Base-by-base conservation (phyloP, 305 asterid species). In the Striga hermonthica region DNA sequence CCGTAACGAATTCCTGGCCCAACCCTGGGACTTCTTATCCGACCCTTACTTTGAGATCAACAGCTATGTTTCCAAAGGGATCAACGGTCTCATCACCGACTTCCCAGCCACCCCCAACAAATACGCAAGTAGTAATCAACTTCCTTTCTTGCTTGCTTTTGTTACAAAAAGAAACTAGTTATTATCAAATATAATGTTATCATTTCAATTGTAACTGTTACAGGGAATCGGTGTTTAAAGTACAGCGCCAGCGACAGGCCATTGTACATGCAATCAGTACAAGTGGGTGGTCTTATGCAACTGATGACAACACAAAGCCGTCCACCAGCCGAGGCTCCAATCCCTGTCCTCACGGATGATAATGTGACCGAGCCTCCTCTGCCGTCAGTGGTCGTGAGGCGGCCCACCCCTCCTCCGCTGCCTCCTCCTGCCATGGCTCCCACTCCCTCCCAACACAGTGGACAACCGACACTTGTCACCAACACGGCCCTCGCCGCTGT, bases 201-300 rank as follows among this genome's bases (percentile, higher is more conserved):
- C 14, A 8, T 13, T 22, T 13, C 16, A 13, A 10, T 50, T 50
- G 9, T 11, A 9, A 3, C 14, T 31, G 35, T 14, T 50, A 38
- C 89, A 93, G 98, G 81, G 82, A 88, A 82, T 76, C 84, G 92
- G 45, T 93, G 99, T 74, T 66, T 93, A 73, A 81, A 79, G 13
- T 84, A 78, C 65, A 73, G 10, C 4, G 34, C 9, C 34, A 22
- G 60, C 61, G 61, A 58, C 0, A 0, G 14, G 48, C 95, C 97
- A 3, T 0, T 28, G 4, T 91, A 91, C 81, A 89, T 89, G 97
- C 0, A 4, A 4, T 81, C 95, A 0, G 82, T 60, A 66, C 59
- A 4, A 70, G 89, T 96, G 0, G 93, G 83, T 8, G 48, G 75
- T 50, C 92, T 91, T 58, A 0, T 85, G n/a, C 4, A 12, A 4